Evolutionary conservation across 2,329 filamentous ascomycete species (phyloP).

Genomic region (Aspergillus fijiensis): DNA sequence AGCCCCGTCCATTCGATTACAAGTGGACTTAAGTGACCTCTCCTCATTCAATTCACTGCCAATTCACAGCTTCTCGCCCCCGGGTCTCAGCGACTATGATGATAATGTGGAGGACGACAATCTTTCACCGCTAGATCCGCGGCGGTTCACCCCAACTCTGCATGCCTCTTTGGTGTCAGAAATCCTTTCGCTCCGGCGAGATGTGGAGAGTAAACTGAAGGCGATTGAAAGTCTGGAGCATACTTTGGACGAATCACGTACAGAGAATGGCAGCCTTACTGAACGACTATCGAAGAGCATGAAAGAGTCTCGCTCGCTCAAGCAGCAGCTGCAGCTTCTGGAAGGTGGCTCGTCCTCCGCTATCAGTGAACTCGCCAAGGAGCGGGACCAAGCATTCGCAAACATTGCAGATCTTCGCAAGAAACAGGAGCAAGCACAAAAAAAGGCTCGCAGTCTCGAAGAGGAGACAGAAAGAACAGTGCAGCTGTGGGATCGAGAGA

Average conservation of each 20-base stretch:
- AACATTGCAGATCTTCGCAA: conserved; percentile 69
- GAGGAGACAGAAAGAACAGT: conserved; percentile 79
- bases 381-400: conserved; percentile 81
- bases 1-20: conserved; percentile 29
- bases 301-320: conserved; percentile 77
- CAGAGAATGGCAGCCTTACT: conserved; percentile 72
- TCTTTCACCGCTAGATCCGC: conserved; percentile 77
- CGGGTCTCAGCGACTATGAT: conserved; percentile 39
- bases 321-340: conserved; percentile 79
- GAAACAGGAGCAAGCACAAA: conserved; percentile 75
- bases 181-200: conserved; percentile 80
- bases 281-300: conserved; percentile 60
- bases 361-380: conserved; percentile 75
- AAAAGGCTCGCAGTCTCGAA: conserved; percentile 74
- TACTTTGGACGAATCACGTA: conserved; percentile 66
- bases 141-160: conserved; percentile 89
- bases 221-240: conserved; percentile 83
- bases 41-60: conserved; percentile 62
- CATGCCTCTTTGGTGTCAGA: conserved; percentile 94
- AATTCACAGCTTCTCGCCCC: conserved; percentile 42
- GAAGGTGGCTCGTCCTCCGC: conserved; percentile 88
- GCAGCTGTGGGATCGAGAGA: conserved; percentile 79
- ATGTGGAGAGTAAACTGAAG: conserved; percentile 85
- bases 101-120: conserved; percentile 57
- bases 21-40: conserved; percentile 52